Percentiles rank a stretch among this genome's conserved stretches.
These are phyloP conservation scores for Fusarium stilboides DNA, from an alignment of 2,329 filamentous ascomycete genomes.

Conservation along the genomic window DNA sequence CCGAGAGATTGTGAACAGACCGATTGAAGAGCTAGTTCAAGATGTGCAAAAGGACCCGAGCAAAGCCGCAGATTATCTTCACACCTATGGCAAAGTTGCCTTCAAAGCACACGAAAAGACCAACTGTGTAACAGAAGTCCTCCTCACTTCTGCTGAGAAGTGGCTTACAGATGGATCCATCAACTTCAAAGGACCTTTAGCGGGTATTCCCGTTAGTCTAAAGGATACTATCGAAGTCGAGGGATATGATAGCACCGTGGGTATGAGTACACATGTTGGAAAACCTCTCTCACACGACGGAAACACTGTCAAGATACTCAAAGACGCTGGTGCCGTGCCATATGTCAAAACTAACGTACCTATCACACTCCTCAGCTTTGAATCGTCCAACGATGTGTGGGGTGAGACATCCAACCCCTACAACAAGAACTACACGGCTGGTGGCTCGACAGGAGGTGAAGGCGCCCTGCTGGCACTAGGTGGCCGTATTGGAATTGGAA, in stretches of 20 bases:
- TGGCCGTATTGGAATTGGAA: constrained; percentile 90
- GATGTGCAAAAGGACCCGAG: constrained; percentile 80
- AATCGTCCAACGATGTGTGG: constrained; percentile 85
- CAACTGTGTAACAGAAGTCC: constrained; percentile 90
- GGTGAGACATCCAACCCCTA: constrained; percentile 87
- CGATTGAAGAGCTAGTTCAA: constrained; percentile 83
- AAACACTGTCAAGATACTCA: constrained; percentile 80
- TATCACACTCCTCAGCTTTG: constrained; percentile 88
- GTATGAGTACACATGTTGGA: constrained; percentile 80
- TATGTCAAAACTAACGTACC: constrained; percentile 95
- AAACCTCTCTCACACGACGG: constrained; percentile 80
- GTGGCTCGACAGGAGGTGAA: constrained; percentile 91
- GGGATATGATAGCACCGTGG: constrained; percentile 87
- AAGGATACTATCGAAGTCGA: constrained; percentile 86
- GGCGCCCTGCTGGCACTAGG: constrained; percentile 85
- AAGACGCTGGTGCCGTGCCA: constrained; percentile 89
- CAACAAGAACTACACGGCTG: constrained; percentile 86
- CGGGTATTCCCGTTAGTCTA: constrained; percentile 87
- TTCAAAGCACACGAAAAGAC: constrained; percentile 87
- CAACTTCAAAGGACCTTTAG: constrained; percentile 85
- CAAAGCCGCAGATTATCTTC: constrained; percentile 81
- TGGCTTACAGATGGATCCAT: constrained; percentile 74
- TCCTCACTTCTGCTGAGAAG: constrained; percentile 82
- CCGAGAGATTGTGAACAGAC: constrained; percentile 76
- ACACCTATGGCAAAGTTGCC: constrained; percentile 88